phyloP scores from a whole-genome alignment of 176 grass and related monocot genomes.

The Carex pumila region DNA sequence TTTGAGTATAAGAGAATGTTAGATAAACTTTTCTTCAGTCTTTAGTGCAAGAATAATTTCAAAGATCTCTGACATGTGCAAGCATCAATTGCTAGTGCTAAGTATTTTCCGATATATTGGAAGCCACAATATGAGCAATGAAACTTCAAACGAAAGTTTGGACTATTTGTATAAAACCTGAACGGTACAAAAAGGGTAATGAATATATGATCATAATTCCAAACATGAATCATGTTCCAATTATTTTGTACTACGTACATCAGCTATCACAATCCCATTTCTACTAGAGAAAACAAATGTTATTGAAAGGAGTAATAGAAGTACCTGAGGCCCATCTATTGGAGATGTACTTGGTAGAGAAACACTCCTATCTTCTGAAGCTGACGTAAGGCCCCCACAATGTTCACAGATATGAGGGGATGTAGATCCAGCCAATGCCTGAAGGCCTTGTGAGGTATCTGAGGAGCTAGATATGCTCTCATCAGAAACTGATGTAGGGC shows the following conservation, averaged over 20 bases:
- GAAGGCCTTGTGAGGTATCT: not conserved
- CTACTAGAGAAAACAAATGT: not conserved
- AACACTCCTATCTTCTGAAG: not conserved
- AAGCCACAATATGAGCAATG: not conserved
- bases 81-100: not conserved
- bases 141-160: not conserved
- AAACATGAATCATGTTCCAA: not conserved
- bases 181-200: not conserved
- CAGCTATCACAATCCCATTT: not conserved
- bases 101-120: not conserved
- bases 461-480: not conserved
- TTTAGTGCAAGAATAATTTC: not conserved
- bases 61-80: not conserved
- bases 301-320: not conserved
- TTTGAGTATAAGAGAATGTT: not conserved
- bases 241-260: not conserved
- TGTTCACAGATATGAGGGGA: not conserved
- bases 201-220: not conserved
- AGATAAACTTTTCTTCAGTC: not conserved
- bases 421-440: not conserved
- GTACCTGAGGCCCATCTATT: not conserved
- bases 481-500: no score
- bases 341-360: not conserved
- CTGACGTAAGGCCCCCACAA: not conserved
- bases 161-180: not conserved